phyloP scores from a whole-genome alignment of 75 land plant genomes.

The Pseudotsuga menziesii region DNA sequence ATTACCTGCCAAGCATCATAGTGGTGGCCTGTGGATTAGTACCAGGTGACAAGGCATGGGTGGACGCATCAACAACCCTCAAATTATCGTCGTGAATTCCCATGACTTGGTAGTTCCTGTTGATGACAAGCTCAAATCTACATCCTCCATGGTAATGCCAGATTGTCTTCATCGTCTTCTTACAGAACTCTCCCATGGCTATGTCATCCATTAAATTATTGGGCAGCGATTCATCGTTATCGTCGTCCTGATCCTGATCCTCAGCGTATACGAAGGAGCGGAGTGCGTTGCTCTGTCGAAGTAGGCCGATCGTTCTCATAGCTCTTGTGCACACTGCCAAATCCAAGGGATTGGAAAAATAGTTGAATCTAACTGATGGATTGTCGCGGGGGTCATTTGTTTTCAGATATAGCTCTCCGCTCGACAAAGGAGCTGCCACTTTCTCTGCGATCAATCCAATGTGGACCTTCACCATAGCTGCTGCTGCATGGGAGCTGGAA shows the following conservation, averaged over 20 bases:
- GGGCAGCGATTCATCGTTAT: slow-evolving; percentile 11
- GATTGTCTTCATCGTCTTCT: slow-evolving; percentile 45
- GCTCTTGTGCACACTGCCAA: slow-evolving; percentile 57
- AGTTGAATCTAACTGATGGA: slow-evolving; percentile 83
- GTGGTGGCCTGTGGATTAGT: slow-evolving; percentile 78
- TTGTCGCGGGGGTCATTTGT: slow-evolving; percentile 53
- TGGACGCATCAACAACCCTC: slow-evolving; percentile 63
- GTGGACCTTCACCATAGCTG: not conserved
- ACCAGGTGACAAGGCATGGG: slow-evolving; percentile 48
- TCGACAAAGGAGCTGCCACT: slow-evolving; percentile 63
- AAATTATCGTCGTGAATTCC: slow-evolving; percentile 41
- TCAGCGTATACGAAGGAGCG: slow-evolving; percentile 20
- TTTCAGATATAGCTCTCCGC: slow-evolving; percentile 51
- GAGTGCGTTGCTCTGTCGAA: slow-evolving; percentile 47
- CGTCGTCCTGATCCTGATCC: too few relatives aligned
- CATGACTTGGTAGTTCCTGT: slow-evolving; percentile 30
- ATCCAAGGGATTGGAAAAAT: slow-evolving; percentile 66
- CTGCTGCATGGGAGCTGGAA: too few relatives aligned
- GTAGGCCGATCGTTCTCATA: slow-evolving; percentile 26
- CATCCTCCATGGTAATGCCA: slow-evolving; percentile 82
- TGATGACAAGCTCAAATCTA: slow-evolving; percentile 39
- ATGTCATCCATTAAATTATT: slow-evolving; percentile 18
- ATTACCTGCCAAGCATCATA: slow-evolving; percentile 81
- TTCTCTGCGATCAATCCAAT: slow-evolving; percentile 34
- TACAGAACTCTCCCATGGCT: slow-evolving; percentile 53